Percentiles rank a stretch among this genome's conserved stretches.
phyloP scores from a whole-genome alignment of 345 rosid species.

The Aurinia saxatilis region DNA sequence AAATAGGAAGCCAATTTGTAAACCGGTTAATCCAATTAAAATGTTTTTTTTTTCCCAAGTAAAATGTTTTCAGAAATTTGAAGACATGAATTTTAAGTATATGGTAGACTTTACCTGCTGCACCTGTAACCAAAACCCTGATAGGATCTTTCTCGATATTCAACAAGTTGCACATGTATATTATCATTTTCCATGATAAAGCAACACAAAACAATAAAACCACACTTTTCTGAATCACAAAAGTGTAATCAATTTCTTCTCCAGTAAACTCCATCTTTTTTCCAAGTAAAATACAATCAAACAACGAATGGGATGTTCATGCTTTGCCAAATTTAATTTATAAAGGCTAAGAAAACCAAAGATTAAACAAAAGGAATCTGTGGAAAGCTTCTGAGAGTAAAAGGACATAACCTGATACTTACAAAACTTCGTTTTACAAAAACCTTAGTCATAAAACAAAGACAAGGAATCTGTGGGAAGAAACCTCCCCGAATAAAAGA shows the following conservation, averaged over 20 bases:
- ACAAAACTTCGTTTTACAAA: constrained; percentile 2
- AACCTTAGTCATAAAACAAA: background rate
- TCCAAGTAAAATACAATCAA: background rate
- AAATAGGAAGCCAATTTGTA: background rate
- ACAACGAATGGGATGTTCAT: constrained; percentile 4
- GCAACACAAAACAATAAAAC: constrained; percentile 37
- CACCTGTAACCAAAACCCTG: constrained; percentile 62
- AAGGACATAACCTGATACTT: constrained; percentile 26
- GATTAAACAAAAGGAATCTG: constrained; percentile 1
- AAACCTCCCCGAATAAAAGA: background rate
- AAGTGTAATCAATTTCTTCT: constrained; percentile 15
- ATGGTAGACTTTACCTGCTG: constrained; percentile 48
- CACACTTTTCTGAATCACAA: constrained; percentile 41
- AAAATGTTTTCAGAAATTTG: background rate
- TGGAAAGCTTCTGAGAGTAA: background rate
- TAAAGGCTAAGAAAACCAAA: background rate
- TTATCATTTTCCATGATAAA: constrained; percentile 51
- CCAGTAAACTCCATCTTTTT: constrained; percentile 28
- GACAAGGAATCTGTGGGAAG: constrained; percentile 12
- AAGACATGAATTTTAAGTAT: background rate
- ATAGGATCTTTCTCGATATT: constrained; percentile 54
- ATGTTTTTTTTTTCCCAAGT: too few species aligned
- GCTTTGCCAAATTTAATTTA: constrained; percentile 1
- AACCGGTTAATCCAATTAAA: background rate
- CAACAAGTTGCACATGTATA: constrained; percentile 47